Evolutionary conservation across 495 filamentous ascomycete species (phyloP).

Genomic region (Trichocladium antarcticum): DNA sequence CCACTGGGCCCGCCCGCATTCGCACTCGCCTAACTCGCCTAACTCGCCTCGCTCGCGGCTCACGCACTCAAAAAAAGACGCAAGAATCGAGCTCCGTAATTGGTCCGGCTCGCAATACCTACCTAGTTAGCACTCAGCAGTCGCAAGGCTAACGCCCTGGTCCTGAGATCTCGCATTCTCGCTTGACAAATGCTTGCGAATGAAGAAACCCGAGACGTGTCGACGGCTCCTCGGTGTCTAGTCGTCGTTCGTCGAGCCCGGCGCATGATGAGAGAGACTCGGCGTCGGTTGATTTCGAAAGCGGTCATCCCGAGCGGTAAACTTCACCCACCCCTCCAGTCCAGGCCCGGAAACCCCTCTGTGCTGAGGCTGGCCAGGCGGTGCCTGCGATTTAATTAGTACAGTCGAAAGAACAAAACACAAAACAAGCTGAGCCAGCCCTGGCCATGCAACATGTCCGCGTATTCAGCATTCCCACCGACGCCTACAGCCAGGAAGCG

Average conservation of each 20-base stretch:
- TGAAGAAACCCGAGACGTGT: too few relatives aligned
- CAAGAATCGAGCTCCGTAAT: too few relatives aligned
- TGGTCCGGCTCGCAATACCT: background rate
- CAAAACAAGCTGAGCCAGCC: background rate
- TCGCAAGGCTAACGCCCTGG: slow-evolving; percentile 15
- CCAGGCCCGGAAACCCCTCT: background rate
- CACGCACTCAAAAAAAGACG: too few relatives aligned
- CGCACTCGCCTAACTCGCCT: background rate
- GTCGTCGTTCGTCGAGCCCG: slow-evolving; percentile 1
- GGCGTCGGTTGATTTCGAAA: slow-evolving; percentile 1
- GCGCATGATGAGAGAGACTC: background rate
- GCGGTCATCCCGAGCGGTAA: background rate
- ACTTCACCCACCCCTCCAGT: background rate
- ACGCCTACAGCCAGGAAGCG: too few relatives aligned
- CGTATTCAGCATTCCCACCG: background rate
- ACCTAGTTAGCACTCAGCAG: background rate
- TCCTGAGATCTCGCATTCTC: slow-evolving; percentile 14
- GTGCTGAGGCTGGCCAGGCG: background rate
- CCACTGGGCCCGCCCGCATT: background rate
- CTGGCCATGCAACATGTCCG: slow-evolving; percentile 6
- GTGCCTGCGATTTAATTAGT: too few relatives aligned
- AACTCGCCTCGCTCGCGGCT: too few relatives aligned
- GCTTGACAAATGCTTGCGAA: too few relatives aligned
- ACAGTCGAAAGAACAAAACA: too few relatives aligned
- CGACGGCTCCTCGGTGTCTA: too few relatives aligned